These are phyloP conservation scores for Spinacia oleracea DNA, from an alignment of 179 eudicot species.

Conservation along the genomic window DNA sequence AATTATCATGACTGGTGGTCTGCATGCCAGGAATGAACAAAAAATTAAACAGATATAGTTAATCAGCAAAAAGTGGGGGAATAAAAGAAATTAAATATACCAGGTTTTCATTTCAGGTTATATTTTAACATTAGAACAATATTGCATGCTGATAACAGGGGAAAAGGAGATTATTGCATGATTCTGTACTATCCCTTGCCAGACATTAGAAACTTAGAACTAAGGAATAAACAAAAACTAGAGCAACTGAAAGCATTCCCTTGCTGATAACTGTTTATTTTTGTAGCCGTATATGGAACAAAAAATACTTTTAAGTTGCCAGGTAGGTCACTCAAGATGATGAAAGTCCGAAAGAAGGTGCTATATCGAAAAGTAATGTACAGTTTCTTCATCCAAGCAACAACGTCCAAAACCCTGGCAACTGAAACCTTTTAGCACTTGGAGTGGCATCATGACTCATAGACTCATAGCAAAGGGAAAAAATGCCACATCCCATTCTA, in stretches of 20 bases:
- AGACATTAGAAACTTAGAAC: no score
- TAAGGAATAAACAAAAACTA: not conserved
- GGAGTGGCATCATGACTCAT: not conserved
- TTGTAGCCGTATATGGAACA: not conserved
- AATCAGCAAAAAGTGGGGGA: no score
- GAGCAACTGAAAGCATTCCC: not conserved
- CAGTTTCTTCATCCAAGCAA: not conserved
- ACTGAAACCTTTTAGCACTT: not conserved
- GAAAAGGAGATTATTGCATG: not conserved
- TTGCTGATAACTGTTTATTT: not conserved
- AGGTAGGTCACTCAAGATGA: not conserved
- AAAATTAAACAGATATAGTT: no score
- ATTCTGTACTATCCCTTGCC: not conserved
- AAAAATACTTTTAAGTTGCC: not conserved
- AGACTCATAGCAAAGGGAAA: not conserved
- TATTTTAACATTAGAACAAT: not conserved
- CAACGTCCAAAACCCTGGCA: not conserved
- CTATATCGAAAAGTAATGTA: not conserved
- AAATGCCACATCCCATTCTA: not conserved
- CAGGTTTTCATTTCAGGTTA: not conserved
- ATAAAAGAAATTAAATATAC: no score
- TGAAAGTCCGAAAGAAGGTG: not conserved
- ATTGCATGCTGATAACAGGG: not conserved
- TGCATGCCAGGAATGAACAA: slow-evolving; percentile 1
- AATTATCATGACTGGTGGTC: not conserved